Conservation (phyloP, 352 stramenopile species). For the Pythium periplocum region DNA sequence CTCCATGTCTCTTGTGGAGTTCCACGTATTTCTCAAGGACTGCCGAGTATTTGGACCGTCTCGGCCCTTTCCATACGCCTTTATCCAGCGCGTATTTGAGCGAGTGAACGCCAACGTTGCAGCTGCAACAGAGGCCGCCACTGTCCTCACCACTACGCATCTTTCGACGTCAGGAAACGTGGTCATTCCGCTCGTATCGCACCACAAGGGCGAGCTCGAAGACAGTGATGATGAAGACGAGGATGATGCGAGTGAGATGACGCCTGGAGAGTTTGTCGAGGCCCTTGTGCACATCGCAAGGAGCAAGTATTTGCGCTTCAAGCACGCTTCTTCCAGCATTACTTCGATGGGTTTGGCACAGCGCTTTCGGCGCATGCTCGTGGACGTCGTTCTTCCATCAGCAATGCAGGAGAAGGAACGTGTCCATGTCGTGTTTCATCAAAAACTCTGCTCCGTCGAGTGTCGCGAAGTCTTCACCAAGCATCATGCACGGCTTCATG, state of each 20-base stretch:
- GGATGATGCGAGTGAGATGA: conserved; percentile 42
- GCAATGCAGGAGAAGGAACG: conserved; percentile 51
- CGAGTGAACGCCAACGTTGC: conserved; percentile 42
- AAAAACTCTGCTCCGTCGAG: conserved; percentile 34
- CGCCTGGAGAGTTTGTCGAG: conserved; percentile 60
- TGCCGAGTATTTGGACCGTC: conserved; percentile 50
- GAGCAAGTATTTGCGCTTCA: conserved; percentile 32
- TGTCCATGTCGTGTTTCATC: conserved; percentile 36
- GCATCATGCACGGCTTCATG: conserved; percentile 37
- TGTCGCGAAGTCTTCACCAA: conserved; percentile 50
- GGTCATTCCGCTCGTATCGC: neutral
- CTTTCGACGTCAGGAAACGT: neutral
- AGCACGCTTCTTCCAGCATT: neutral
- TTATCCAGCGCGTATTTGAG: conserved; percentile 47
- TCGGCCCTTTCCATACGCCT: conserved; percentile 51
- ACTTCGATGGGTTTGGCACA: conserved; percentile 17
- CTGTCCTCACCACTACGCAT: conserved; percentile 13
- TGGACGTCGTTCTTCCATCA: conserved; percentile 45
- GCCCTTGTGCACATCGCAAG: conserved; percentile 45
- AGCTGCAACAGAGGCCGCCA: conserved; percentile 17
- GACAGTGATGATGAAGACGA: conserved; percentile 1
- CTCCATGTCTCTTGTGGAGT: conserved; percentile 63
- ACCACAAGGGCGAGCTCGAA: neutral
- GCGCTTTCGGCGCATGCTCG: conserved; percentile 40
- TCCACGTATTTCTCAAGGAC: conserved; percentile 63